phyloP scores from a whole-genome alignment of 2,329 filamentous ascomycete species.

The Bipolaris oryzae region DNA sequence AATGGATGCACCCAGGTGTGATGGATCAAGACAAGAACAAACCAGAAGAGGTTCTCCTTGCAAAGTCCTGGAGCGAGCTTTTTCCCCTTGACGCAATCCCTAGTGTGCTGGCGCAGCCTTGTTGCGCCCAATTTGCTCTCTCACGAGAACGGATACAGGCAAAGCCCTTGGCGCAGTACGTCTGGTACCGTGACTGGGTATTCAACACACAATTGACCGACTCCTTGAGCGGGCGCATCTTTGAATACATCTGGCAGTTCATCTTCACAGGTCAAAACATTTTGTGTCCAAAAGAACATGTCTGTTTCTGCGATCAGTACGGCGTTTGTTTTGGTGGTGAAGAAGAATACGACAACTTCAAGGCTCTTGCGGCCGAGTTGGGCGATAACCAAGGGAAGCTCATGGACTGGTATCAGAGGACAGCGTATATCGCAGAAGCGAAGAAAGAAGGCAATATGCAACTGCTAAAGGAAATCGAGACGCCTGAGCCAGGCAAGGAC shows the following conservation, averaged over 20 bases:
- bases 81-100: slow-evolving; percentile 57
- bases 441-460: slow-evolving; percentile 36
- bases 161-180: slow-evolving; percentile 60
- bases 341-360: slow-evolving; percentile 56
- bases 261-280: slow-evolving; percentile 61
- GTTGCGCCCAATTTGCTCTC: slow-evolving; percentile 69
- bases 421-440: slow-evolving; percentile 44
- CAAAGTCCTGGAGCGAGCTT: slow-evolving; percentile 54
- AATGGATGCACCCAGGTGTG: slow-evolving; percentile 59
- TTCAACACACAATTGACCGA: slow-evolving; percentile 62
- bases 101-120: slow-evolving; percentile 63
- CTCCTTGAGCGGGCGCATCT: slow-evolving; percentile 63
- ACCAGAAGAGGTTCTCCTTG: slow-evolving; percentile 53
- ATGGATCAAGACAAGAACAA: slow-evolving; percentile 47
- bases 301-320: slow-evolving; percentile 69
- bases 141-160: slow-evolving; percentile 62
- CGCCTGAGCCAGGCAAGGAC: slow-evolving; percentile 53
- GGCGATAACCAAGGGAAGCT: slow-evolving; percentile 52
- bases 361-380: slow-evolving; percentile 53
- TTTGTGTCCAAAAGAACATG: slow-evolving; percentile 59
- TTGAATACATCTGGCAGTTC: slow-evolving; percentile 69
- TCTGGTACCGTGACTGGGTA: slow-evolving; percentile 66
- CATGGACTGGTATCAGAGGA: slow-evolving; percentile 49
- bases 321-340: slow-evolving; percentile 65
- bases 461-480: slow-evolving; percentile 39